These are phyloP conservation scores for Wallacemonas collosoma DNA, from an alignment of 208 protist genomes.

Conservation along the genomic window DNA sequence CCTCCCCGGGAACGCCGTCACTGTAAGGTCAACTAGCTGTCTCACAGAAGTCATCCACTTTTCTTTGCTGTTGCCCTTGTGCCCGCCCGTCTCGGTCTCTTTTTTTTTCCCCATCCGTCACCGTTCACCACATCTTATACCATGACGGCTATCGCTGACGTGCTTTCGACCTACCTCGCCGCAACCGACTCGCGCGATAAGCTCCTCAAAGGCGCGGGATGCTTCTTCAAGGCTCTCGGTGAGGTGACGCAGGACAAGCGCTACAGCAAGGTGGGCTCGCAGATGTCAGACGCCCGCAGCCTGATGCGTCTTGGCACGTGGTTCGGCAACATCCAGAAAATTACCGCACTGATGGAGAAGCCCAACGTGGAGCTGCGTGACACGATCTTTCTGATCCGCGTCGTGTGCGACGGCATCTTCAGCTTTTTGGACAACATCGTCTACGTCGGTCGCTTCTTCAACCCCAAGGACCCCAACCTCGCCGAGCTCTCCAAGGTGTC, in stretches of 20 bases:
- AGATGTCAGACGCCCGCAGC: conserved; percentile 68
- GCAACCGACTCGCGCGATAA: conserved; percentile 78
- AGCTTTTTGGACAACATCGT: conserved; percentile 80
- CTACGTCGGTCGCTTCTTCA: conserved; percentile 57
- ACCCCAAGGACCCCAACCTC: conserved; percentile 25
- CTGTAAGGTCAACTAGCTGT: too few species aligned
- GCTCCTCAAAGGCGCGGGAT: conserved; percentile 72
- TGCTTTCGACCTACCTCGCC: conserved; percentile 52
- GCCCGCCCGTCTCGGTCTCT: background rate
- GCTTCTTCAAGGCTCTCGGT: conserved; percentile 70
- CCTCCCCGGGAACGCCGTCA: too few species aligned
- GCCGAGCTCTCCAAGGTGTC: conserved; percentile 40
- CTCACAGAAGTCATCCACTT: too few species aligned
- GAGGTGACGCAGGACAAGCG: conserved; percentile 34
- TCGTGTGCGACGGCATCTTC: conserved; percentile 80
- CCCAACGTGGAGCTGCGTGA: conserved; percentile 45
- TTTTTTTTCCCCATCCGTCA: background rate
- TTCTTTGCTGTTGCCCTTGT: background rate
- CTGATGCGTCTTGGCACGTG: conserved; percentile 72
- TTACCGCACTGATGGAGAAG: conserved; percentile 57
- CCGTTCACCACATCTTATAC: conserved; percentile 8
- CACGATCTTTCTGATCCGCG: conserved; percentile 59
- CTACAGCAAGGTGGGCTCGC: conserved; percentile 47
- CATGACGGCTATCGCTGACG: conserved; percentile 26
- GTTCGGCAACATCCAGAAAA: conserved; percentile 68